phyloP scores from a whole-genome alignment of 352 stramenopile species.

The Saprolegnia parasitica region DNA sequence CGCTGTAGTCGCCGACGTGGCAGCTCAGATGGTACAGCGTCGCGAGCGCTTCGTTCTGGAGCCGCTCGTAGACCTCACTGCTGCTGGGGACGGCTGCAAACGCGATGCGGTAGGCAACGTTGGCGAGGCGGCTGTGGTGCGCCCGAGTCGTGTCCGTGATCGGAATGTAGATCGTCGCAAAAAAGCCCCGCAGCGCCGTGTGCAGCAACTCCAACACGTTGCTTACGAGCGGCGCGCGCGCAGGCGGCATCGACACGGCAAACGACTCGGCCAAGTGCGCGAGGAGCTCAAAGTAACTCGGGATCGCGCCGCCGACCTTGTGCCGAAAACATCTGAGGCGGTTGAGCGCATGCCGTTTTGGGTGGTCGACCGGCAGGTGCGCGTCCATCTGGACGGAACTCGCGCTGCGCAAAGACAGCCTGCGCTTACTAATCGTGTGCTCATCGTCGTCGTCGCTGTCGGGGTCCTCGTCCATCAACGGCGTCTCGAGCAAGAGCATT shows the following conservation, averaged over 20 bases:
- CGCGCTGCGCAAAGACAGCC: background rate
- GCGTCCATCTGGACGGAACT: background rate
- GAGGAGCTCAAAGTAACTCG: slow-evolving; percentile 20
- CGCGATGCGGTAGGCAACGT: background rate
- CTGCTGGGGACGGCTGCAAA: background rate
- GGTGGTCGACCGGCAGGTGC: slow-evolving; percentile 1
- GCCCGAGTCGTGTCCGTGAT: background rate
- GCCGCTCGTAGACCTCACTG: background rate
- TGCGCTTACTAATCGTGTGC: background rate
- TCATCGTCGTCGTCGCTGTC: slow-evolving; percentile 2
- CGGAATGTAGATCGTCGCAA: slow-evolving; percentile 17
- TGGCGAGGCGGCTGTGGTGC: slow-evolving; percentile 7
- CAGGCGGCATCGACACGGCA: background rate
- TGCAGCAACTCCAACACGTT: slow-evolving; percentile 5
- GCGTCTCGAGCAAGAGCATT: background rate
- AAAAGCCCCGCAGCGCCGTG: slow-evolving; percentile 16
- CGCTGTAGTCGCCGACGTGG: slow-evolving; percentile 15
- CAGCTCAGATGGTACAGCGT: slow-evolving; percentile 1
- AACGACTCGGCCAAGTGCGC: slow-evolving; percentile 13
- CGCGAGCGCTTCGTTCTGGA: slow-evolving; percentile 15
- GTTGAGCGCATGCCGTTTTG: slow-evolving; percentile 11
- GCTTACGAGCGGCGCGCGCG: background rate
- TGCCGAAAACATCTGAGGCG: slow-evolving; percentile 23
- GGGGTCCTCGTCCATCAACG: background rate
- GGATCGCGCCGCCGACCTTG: slow-evolving; percentile 7